Evolutionary conservation across 2,329 filamentous ascomycete species (phyloP).

Genomic region (Colletotrichum aenigma): DNA sequence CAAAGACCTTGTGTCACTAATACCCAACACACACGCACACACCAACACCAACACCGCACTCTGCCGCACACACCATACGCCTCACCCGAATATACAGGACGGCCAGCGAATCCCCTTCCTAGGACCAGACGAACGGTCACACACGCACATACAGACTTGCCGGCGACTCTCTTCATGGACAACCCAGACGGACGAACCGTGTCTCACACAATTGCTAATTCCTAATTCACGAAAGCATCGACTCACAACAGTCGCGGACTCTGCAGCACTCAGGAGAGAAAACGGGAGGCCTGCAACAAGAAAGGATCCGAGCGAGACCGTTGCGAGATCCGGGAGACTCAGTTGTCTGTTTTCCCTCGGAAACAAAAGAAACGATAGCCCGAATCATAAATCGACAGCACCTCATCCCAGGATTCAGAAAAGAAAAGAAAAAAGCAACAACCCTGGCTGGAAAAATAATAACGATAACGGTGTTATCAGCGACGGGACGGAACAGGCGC

Average conservation of each 20-base stretch:
- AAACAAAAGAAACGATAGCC: not conserved
- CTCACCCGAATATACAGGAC: not conserved
- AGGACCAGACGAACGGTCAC: not conserved
- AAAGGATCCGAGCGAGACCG: not conserved
- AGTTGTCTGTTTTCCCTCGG: not conserved
- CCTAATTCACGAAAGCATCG: constrained; percentile 7
- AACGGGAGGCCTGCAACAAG: not conserved
- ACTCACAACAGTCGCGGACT: not conserved
- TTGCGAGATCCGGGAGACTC: not conserved
- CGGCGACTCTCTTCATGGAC: constrained; percentile 7
- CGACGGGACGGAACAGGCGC: not conserved
- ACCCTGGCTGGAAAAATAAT: not conserved
- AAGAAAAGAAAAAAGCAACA: not conserved
- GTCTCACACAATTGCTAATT: constrained; percentile 2
- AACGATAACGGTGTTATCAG: constrained; percentile 5
- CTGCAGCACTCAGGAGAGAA: not conserved
- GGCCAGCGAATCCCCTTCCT: not conserved
- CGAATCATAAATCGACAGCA: constrained; percentile 2
- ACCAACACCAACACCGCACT: not conserved
- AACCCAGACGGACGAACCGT: not conserved
- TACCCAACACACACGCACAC: not conserved
- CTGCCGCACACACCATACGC: not conserved
- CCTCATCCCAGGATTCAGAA: not conserved
- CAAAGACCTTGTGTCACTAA: not conserved
- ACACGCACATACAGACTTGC: not conserved